Conservation (phyloP, 768 basidiomycete genomes). For the Termitomyces eurrhizus region DNA sequence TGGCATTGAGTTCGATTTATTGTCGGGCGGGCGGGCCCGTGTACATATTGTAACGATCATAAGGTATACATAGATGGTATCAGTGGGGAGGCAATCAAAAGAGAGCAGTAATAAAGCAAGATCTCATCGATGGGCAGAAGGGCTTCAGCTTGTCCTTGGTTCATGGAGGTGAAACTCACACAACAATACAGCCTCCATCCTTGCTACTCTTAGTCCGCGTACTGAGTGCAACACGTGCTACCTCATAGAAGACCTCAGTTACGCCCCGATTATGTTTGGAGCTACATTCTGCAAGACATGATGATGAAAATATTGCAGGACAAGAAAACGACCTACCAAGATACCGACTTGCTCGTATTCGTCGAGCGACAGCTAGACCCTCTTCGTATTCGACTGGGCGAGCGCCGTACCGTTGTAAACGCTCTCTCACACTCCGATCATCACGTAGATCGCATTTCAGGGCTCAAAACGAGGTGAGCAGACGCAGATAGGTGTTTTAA, state of each 20-base stretch:
- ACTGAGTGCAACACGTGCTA: conserved; percentile 78
- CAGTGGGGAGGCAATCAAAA: conserved; percentile 5
- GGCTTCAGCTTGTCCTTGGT: background rate
- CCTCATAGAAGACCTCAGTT: conserved; percentile 89
- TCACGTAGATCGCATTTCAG: conserved; percentile 96
- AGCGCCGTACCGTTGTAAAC: conserved; percentile 63
- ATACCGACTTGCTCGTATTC: conserved; percentile 91
- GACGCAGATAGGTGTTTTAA: conserved; percentile 1
- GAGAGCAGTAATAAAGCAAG: background rate
- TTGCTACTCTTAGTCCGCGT: conserved; percentile 66
- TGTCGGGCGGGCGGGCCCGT: background rate
- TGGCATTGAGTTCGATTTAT: background rate
- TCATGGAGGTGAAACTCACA: conserved; percentile 35
- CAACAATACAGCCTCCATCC: conserved; percentile 52
- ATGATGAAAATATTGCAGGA: background rate
- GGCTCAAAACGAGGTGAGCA: conserved; percentile 41
- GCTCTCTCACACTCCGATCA: conserved; percentile 67
- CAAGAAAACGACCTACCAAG: conserved; percentile 55
- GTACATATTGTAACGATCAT: conserved; percentile 5
- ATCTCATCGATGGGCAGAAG: conserved; percentile 1
- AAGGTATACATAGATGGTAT: conserved; percentile 21
- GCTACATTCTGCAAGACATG: conserved; percentile 71
- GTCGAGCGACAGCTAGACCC: conserved; percentile 80
- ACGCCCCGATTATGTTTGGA: conserved; percentile 97
- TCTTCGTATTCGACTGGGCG: conserved; percentile 90